These are phyloP conservation scores for Chytridium lagenaria DNA, from an alignment of 371 early-diverging fungal genomes.

Conservation along the genomic window DNA sequence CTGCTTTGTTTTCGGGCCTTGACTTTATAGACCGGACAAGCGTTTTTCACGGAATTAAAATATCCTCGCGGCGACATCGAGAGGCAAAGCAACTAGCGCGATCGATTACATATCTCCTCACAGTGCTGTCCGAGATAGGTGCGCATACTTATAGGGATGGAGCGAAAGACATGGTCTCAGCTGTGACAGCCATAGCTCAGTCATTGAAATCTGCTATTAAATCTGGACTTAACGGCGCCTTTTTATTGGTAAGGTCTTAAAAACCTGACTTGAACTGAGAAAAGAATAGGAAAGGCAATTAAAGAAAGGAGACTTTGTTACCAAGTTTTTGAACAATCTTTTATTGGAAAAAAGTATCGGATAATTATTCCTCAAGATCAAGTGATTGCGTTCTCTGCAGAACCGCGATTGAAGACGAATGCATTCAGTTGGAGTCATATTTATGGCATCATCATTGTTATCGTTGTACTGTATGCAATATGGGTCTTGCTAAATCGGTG, in stretches of 20 bases:
- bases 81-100: conserved; percentile 93
- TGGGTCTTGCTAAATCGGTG: no score
- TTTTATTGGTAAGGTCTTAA: conserved; percentile 69
- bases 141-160: conserved; percentile 45
- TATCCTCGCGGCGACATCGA: conserved; percentile 28
- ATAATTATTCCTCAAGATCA: conserved; percentile 21
- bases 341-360: no score
- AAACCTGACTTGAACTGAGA: neutral
- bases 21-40: conserved; percentile 79
- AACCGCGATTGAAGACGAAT: conserved; percentile 85
- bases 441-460: conserved; percentile 89
- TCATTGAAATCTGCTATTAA: conserved; percentile 90
- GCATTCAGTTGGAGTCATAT: conserved; percentile 68
- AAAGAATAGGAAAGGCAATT: conserved; percentile 44
- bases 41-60: conserved; percentile 55
- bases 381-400: conserved; percentile 71
- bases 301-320: no score
- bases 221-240: conserved; percentile 84
- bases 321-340: no score
- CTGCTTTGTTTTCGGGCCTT: conserved; percentile 88
- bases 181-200: conserved; percentile 93
- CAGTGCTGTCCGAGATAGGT: conserved; percentile 78
- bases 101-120: conserved; percentile 90
- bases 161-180: conserved; percentile 86
- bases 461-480: conserved; percentile 70